These are phyloP conservation scores for Xylaria sp. DNA, from an alignment of 495 filamentous ascomycete species.

Conservation along the genomic window DNA sequence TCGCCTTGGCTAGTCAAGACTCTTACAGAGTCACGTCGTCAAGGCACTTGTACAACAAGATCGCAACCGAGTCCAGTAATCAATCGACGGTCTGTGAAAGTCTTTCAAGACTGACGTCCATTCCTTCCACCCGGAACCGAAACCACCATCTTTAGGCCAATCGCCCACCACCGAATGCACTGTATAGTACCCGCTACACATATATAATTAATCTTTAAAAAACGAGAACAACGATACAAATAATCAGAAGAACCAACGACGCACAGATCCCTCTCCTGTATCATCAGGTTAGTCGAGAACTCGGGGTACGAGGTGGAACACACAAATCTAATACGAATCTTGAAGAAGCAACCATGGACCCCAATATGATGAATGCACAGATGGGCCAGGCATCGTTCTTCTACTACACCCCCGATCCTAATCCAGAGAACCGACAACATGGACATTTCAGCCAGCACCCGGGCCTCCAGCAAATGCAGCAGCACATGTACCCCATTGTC, in stretches of 20 bases:
- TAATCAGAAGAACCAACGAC: slow-evolving; percentile 24
- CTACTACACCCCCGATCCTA: slow-evolving; percentile 86
- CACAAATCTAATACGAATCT: slow-evolving; percentile 23
- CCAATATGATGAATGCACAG: slow-evolving; percentile 56
- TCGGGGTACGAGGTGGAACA: not conserved
- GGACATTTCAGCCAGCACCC: slow-evolving; percentile 84
- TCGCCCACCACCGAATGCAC: slow-evolving; percentile 40
- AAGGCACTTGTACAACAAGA: slow-evolving; percentile 52
- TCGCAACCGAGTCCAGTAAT: slow-evolving; percentile 47
- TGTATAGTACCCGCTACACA: slow-evolving; percentile 50
- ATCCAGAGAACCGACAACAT: slow-evolving; percentile 77
- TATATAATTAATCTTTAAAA: slow-evolving; percentile 58
- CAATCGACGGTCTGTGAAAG: slow-evolving; percentile 49
- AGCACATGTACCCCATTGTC: slow-evolving; percentile 59
- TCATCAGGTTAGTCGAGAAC: slow-evolving; percentile 27
- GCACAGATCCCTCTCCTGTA: slow-evolving; percentile 12
- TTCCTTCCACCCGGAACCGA: slow-evolving; percentile 55
- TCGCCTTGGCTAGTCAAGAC: slow-evolving; percentile 35
- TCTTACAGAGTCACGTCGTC: slow-evolving; percentile 34
- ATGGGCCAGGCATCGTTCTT: slow-evolving; percentile 85
- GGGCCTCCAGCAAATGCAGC: slow-evolving; percentile 51
- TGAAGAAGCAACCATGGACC: slow-evolving; percentile 50
- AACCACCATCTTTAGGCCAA: slow-evolving; percentile 60
- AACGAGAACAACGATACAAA: slow-evolving; percentile 35
- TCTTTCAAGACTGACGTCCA: slow-evolving; percentile 53